Percentiles rank a stretch among this genome's conserved stretches.
Evolutionary conservation across 441 rosid species (phyloP).

Genomic region (Pelargonium fulgidum): DNA sequence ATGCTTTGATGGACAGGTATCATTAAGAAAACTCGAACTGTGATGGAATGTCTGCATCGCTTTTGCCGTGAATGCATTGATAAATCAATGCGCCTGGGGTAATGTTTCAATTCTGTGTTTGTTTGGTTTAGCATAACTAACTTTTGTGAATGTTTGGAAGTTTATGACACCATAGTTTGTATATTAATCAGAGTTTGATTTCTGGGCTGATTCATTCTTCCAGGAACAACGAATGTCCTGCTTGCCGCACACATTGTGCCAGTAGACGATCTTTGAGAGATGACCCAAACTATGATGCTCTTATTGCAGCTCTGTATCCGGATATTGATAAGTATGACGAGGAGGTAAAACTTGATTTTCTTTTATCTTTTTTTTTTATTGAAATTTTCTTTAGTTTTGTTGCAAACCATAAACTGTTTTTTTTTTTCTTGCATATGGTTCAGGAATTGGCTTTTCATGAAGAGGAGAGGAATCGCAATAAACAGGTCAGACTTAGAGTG

Average conservation of each 20-base stretch:
- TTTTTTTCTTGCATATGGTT: too few relatives aligned
- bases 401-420: too few relatives aligned
- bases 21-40: constrained; percentile 88
- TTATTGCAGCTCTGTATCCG: constrained; percentile 68
- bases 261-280: constrained; percentile 93
- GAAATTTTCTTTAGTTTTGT: too few relatives aligned
- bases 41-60: constrained; percentile 92
- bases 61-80: constrained; percentile 95
- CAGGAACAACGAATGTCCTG: constrained; percentile 97
- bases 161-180: constrained; percentile 13
- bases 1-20: constrained; percentile 47
- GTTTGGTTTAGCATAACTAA: too few relatives aligned
- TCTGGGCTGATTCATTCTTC: too few relatives aligned
- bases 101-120: constrained; percentile 27
- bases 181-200: too few relatives aligned
- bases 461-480: constrained; percentile 56
- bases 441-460: constrained; percentile 59
- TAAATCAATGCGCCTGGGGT: constrained; percentile 97
- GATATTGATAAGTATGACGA: constrained; percentile 73
- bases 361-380: too few relatives aligned
- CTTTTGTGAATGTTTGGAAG: too few relatives aligned
- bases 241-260: constrained; percentile 96
- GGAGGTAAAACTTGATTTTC: constrained; percentile 50
- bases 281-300: constrained; percentile 81
- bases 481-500: constrained; percentile 40